Conservation (phyloP, 805 yeast genomes). For the Osmozyma mogii region DNA sequence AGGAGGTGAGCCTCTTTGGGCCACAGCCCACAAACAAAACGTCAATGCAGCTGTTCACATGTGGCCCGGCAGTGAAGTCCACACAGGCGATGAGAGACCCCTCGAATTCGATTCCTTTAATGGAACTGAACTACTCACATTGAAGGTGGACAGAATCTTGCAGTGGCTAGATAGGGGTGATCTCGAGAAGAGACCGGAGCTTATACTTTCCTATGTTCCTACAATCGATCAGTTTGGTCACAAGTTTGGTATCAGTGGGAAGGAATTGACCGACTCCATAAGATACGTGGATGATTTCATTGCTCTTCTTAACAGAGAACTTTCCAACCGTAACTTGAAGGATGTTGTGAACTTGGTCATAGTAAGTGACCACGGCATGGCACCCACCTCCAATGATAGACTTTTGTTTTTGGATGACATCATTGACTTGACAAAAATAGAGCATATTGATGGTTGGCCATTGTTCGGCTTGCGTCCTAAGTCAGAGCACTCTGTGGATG, state of each 20-base stretch:
- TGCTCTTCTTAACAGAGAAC: conserved; percentile 37
- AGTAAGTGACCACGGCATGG: conserved; percentile 92
- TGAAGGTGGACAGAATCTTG: conserved; percentile 51
- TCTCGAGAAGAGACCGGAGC: conserved; percentile 56
- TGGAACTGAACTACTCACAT: conserved; percentile 48
- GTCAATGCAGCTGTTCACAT: conserved; percentile 73
- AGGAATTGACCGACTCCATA: conserved; percentile 46
- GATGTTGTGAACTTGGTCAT: conserved; percentile 66
- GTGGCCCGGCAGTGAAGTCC: conserved; percentile 94
- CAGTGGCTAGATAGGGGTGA: conserved; percentile 57
- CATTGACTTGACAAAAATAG: conserved; percentile 45
- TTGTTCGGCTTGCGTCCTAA: conserved; percentile 66
- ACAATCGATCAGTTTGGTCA: conserved; percentile 78
- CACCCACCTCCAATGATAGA: conserved; percentile 70
- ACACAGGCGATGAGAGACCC: conserved; percentile 36
- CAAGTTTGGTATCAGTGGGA: conserved; percentile 58
- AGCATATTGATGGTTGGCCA: conserved; percentile 81
- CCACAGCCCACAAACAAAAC: conserved; percentile 58
- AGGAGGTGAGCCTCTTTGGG: conserved; percentile 88
- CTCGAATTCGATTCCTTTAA: conserved; percentile 56
- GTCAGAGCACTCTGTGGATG: conserved; percentile 28
- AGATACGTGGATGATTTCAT: conserved; percentile 60
- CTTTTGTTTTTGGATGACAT: conserved; percentile 67
- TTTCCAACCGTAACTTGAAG: conserved; percentile 48
- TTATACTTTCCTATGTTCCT: conserved; percentile 72